Base-by-base conservation (phyloP, 129 eudicot genomes). In the Tagetes erecta region DNA sequence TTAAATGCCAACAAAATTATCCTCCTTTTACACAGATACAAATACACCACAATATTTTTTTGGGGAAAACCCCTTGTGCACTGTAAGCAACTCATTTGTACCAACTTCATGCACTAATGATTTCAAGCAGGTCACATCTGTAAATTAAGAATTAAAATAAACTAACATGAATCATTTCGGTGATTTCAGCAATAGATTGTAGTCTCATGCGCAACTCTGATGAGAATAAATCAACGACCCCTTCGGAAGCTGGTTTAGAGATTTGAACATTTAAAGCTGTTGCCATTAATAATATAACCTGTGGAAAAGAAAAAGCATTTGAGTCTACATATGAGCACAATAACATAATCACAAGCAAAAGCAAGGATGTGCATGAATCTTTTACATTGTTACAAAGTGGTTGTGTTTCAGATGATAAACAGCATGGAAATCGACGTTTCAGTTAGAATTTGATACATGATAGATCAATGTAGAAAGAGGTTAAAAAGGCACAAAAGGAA, bases 91-190 rank as follows among this genome's bases (percentile, higher is more conserved):
- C 52, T 47, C 52, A 9, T 8, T 47, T 47, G 47, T 44, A 44
- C 47, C 47, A 44, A 8, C 47, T 44, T 44, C 47, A 44, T 7
- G 47, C 47, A 44, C 11, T 44, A 44, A 6, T 44, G 47, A 44
- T 44, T 44, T 44, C 9, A 44, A 44, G 10, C 47, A 44, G 47
- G 47, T 44, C 47, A 6, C 8, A 44, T 44, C 5, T 7, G 47
- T 44, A 44, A 44, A 44, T 6, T 44, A 37, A 67, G 31, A 41
- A 41, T 31, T 67, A 13, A 66, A 65, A 67, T 66, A 78, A 74
- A 67, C 74, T 86, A 80, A 92, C 97, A 89, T 92, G 97, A 74
- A 92, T 92, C 97, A 92, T 89, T 75, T 92, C 97, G 20, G 97
- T 92, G 71, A 92, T 85, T 95, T 92, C 97, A 78, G 97, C 97